Conservation (phyloP, 2,329 filamentous ascomycete species). For the Helicocarpus griseus region DNA sequence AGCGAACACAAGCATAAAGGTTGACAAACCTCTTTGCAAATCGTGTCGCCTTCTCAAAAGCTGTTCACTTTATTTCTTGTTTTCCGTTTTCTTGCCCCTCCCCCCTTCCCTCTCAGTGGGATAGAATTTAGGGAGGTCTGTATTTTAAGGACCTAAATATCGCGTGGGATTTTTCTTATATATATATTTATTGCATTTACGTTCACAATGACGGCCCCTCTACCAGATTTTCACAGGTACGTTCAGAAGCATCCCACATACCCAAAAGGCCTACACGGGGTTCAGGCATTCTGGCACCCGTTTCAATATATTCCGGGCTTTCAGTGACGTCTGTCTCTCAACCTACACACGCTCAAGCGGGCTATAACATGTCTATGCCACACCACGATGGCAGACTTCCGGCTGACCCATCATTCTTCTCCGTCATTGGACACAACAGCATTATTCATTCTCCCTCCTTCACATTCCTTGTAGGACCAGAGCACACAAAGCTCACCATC, state of each 20-base stretch:
- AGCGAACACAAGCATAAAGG: background rate
- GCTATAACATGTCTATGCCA: constrained; percentile 1
- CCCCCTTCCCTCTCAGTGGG: background rate
- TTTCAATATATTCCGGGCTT: background rate
- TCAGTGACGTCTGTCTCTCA: background rate
- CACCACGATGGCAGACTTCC: constrained; percentile 11
- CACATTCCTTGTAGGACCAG: constrained; percentile 37
- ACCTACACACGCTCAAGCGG: constrained; percentile 3
- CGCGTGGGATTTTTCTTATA: background rate
- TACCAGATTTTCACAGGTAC: constrained; percentile 27
- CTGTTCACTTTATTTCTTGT: background rate
- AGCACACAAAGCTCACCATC: constrained; percentile 37
- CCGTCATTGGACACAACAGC: constrained; percentile 18
- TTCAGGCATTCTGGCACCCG: background rate
- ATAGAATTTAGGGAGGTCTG: background rate
- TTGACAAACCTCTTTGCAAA: background rate
- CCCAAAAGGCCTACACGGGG: background rate
- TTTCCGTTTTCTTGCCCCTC: background rate
- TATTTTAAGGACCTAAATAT: background rate
- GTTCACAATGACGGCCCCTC: constrained; percentile 11
- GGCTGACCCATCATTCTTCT: constrained; percentile 15
- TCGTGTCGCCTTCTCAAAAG: background rate
- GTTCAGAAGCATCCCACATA: constrained; percentile 5
- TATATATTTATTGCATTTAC: background rate
- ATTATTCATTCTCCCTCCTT: constrained; percentile 37